Base-by-base conservation (phyloP, 495 filamentous ascomycete genomes). In the Xylaria grammica region DNA sequence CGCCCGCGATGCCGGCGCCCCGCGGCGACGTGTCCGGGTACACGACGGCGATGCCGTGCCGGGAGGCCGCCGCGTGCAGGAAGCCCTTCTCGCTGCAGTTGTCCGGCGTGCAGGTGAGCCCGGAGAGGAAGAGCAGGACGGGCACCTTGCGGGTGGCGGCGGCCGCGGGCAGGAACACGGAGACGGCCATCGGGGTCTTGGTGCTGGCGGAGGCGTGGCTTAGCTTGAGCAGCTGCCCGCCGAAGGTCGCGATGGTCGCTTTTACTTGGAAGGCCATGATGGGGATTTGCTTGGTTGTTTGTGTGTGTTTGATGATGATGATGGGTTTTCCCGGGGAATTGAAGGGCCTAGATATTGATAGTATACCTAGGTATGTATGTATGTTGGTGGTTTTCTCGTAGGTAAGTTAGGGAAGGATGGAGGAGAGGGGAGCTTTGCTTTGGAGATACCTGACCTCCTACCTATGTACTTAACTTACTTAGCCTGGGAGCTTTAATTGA, bases 21-120 rank as follows among this genome's bases (percentile, higher is more conserved):
- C 93, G 87, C 52, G 95, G 95, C 38, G 91, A 95, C 15, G 95
- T 99, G 81, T 99, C 95, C 0, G 95, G 95, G 76, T 93, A 98
- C 13, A 97, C 84, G 59, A 99, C 74, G 0, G 95, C 95, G 71
- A 99, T 91, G 44, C 91, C 90, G 68, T 86, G 86, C 67, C 88
- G 81, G 62, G 86, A 84, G 13, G 95, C 95, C 51, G 80, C 82
- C 67, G 90, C 86, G 74, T 98, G 94, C 79, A 99, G 91, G 82
- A 97, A 97, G 67, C 94, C 91, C 77, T 98, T 99, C 75, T 99
- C 96, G 34, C 93, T 85, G 76, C 93, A 93, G 80, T 99, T 99
- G 65, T 98, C 93, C 17, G 91, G 93, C 0, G 94, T 94, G 81
- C 95, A 99, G 63, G 96, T 98, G 40, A 99, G 80, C 29, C 95